These are phyloP conservation scores for Chaetomiaceae sp. DNA, from an alignment of 2,329 filamentous ascomycete genomes.

Conservation along the genomic window DNA sequence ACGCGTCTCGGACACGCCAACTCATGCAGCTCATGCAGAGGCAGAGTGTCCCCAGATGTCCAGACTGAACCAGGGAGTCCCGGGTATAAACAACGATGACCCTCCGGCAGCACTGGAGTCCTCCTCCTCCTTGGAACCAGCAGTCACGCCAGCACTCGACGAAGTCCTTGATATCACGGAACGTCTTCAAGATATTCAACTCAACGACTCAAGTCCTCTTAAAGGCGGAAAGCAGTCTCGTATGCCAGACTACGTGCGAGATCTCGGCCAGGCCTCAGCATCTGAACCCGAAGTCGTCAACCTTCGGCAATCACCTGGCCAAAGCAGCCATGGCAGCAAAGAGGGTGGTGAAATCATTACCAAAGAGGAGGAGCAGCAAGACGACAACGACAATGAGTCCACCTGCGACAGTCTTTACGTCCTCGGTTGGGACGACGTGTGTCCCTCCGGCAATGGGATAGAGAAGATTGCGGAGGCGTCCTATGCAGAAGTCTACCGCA, in stretches of 20 bases:
- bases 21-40: neutral
- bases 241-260: no score
- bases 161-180: no score
- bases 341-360: neutral
- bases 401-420: constrained; percentile 19
- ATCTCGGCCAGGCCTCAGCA: no score
- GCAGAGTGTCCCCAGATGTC: neutral
- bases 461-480: constrained; percentile 62
- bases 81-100: no score
- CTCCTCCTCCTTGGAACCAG: no score
- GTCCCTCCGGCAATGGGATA: constrained; percentile 46
- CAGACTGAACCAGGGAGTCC: neutral
- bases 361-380: neutral
- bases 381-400: neutral
- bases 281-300: no score
- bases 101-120: no score
- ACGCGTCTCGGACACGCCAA: constrained; percentile 32
- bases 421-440: constrained; percentile 53
- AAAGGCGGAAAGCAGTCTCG: no score
- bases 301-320: no score
- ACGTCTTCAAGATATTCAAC: no score
- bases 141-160: no score
- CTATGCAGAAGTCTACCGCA: constrained; percentile 59
- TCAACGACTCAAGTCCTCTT: no score
- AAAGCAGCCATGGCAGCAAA: neutral